Conservation (phyloP, 768 basidiomycete genomes). For the Bullera alba region DNA sequence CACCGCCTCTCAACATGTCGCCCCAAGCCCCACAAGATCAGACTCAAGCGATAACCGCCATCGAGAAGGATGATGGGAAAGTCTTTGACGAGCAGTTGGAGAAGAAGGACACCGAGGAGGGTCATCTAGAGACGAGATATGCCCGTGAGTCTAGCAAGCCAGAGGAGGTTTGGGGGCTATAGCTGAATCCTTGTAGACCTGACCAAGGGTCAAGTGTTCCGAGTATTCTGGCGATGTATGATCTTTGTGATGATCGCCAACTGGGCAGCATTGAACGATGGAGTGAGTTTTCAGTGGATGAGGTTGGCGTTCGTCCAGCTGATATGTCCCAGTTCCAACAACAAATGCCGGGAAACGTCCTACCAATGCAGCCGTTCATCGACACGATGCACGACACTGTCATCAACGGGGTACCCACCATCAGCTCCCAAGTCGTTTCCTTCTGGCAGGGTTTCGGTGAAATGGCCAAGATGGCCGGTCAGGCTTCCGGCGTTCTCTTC, state of each 20-base stretch:
- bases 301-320: background rate
- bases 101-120: no score
- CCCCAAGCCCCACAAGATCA: no score
- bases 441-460: conserved; percentile 22
- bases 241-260: conserved; percentile 11
- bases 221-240: conserved; percentile 15
- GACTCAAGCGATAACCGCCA: no score
- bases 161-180: no score
- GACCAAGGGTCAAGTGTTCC: background rate
- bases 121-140: conserved; percentile 13
- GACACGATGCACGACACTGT: conserved; percentile 10
- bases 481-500: conserved; percentile 12
- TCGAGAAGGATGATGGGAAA: no score
- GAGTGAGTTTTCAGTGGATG: background rate
- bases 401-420: conserved; percentile 12
- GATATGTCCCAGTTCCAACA: conserved; percentile 10
- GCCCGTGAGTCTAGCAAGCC: conserved; percentile 8
- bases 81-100: no score
- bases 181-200: background rate
- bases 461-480: conserved; percentile 20
- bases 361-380: conserved; percentile 17
- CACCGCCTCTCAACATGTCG: no score
- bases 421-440: conserved; percentile 15
- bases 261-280: conserved; percentile 21
- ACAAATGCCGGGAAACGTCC: conserved; percentile 20